Evolutionary conservation across 2,329 filamentous ascomycete species (phyloP).

Genomic region (Rachicladosporium sp.): DNA sequence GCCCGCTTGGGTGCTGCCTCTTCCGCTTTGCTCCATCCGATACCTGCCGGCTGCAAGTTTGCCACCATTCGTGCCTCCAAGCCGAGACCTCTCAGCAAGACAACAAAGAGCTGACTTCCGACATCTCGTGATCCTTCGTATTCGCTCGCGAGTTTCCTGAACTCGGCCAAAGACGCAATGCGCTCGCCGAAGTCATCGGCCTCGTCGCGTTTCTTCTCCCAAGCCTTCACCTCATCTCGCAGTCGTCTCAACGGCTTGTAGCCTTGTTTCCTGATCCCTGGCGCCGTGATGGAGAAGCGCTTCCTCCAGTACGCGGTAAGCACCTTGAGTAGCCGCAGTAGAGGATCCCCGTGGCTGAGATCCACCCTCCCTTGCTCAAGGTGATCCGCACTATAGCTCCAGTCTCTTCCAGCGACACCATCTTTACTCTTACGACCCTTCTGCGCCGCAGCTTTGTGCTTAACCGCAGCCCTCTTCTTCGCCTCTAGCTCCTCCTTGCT

Average conservation of each 20-base stretch:
- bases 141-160: slow-evolving; percentile 53
- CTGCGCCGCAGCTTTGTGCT: slow-evolving; percentile 24
- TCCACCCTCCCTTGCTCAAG: slow-evolving; percentile 61
- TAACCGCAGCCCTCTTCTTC: slow-evolving; percentile 26
- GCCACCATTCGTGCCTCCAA: slow-evolving; percentile 74
- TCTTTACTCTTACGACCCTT: slow-evolving; percentile 28
- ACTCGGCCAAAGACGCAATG: slow-evolving; percentile 53
- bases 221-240: slow-evolving; percentile 60
- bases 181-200: slow-evolving; percentile 61
- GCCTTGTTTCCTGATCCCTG: slow-evolving; percentile 76
- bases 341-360: slow-evolving; percentile 70
- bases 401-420: slow-evolving; percentile 48
- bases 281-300: slow-evolving; percentile 62
- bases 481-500: slow-evolving; percentile 26
- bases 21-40: slow-evolving; percentile 81
- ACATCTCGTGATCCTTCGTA: slow-evolving; percentile 77
- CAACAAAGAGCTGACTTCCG: slow-evolving; percentile 80
- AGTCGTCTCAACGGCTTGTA: slow-evolving; percentile 70
- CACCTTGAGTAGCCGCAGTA: slow-evolving; percentile 62
- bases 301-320: slow-evolving; percentile 84
- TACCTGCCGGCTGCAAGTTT: slow-evolving; percentile 75
- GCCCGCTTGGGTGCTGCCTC: slow-evolving; percentile 48
- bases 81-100: slow-evolving; percentile 65
- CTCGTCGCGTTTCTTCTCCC: slow-evolving; percentile 51
- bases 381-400: slow-evolving; percentile 56